phyloP scores from a whole-genome alignment of 2,329 filamentous ascomycete species.

The Cytospora chrysosperma region DNA sequence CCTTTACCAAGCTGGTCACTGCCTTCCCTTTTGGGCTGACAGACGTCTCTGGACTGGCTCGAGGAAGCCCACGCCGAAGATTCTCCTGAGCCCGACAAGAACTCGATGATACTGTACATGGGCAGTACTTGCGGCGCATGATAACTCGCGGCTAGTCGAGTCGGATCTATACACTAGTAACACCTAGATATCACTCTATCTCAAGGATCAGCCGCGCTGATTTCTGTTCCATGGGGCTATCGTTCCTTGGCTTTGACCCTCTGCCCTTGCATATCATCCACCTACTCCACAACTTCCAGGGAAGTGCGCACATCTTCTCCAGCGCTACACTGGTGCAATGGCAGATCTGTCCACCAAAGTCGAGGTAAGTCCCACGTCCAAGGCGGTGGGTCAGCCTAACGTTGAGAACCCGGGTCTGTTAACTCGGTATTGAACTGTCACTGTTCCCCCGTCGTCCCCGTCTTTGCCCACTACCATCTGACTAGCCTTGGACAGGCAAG shows the following conservation, averaged over 20 bases:
- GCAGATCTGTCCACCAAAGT: neutral
- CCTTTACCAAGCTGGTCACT: neutral
- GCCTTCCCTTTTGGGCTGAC: neutral
- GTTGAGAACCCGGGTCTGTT: neutral
- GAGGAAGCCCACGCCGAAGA: neutral
- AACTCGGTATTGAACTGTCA: neutral
- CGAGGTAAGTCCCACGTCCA: neutral
- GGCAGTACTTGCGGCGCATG: neutral
- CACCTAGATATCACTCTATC: neutral
- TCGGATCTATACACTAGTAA: neutral
- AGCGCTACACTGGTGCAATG: slow-evolving; percentile 1
- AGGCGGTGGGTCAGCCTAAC: neutral
- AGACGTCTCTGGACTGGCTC: neutral
- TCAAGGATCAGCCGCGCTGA: neutral
- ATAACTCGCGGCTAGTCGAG: neutral
- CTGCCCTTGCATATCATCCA: slow-evolving; percentile 9
- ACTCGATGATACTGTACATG: neutral
- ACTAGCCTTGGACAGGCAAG: slow-evolving; percentile 24
- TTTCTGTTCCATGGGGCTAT: neutral
- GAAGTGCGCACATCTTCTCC: slow-evolving; percentile 2
- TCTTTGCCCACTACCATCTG: neutral
- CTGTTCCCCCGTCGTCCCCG: neutral
- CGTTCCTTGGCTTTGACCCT: neutral
- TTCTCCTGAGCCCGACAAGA: neutral
- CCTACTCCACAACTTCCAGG: slow-evolving; percentile 9